Conservation (phyloP, 2,329 filamentous ascomycete species). For the Phialophora verrucosa region DNA sequence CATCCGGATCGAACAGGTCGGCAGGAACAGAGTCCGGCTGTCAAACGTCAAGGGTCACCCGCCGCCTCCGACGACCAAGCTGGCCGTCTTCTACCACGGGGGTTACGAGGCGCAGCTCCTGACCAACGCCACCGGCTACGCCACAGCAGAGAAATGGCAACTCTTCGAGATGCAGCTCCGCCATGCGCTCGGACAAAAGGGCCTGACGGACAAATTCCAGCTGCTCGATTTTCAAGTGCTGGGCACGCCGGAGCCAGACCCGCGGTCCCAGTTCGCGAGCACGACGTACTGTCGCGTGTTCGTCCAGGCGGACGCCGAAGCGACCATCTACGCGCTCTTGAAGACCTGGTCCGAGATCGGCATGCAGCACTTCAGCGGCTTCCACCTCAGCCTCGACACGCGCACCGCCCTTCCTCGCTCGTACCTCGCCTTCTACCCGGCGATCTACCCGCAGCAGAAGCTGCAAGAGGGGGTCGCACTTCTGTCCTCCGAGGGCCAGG, state of each 20-base stretch:
- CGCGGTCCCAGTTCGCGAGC: conserved; percentile 48
- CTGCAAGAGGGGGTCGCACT: conserved; percentile 43
- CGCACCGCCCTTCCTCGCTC: conserved; percentile 49
- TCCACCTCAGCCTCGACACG: conserved; percentile 52
- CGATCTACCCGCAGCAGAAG: conserved; percentile 43
- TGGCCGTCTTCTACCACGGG: conserved; percentile 58
- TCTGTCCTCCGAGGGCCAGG: conserved; percentile 35
- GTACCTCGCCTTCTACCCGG: conserved; percentile 53
- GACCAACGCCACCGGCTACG: conserved; percentile 57
- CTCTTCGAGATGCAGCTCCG: conserved; percentile 42
- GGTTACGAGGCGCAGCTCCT: conserved; percentile 56
- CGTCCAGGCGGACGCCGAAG: conserved; percentile 45
- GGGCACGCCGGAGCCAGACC: conserved; percentile 49
- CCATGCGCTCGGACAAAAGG: conserved; percentile 48
- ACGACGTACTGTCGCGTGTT: conserved; percentile 57
- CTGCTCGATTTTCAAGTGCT: conserved; percentile 61
- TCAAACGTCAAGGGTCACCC: conserved; percentile 50
- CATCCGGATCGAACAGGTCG: conserved; percentile 47
- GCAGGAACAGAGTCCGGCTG: conserved; percentile 44
- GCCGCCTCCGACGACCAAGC: conserved; percentile 59
- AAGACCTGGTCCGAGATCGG: conserved; percentile 33
- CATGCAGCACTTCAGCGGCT: conserved; percentile 55
- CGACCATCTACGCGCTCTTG: conserved; percentile 30
- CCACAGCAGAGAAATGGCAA: conserved; percentile 56
- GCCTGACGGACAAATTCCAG: conserved; percentile 50